A percentile compares a stretch with the other conserved stretches of the same genome.
These are phyloP conservation scores for Protea cynaroides DNA, from an alignment of 164 flowering plant genomes.

Conservation along the genomic window DNA sequence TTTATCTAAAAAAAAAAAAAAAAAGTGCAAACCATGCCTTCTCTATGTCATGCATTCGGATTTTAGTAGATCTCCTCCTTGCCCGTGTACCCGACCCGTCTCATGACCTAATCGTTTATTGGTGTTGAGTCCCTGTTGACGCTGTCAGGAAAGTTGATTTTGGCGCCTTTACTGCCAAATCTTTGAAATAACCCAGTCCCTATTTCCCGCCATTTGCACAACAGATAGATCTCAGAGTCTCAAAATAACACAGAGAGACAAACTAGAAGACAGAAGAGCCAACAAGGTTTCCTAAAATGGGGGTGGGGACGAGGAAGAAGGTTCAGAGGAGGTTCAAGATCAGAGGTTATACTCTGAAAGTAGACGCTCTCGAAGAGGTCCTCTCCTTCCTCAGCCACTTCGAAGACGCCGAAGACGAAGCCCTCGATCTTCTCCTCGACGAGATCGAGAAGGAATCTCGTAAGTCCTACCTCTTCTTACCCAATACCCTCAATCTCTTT, in stretches of 20 bases:
- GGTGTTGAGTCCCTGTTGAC: no score
- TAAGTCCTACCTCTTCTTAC: constrained; percentile 11
- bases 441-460: constrained; percentile 57
- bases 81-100: no score
- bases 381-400: constrained; percentile 52
- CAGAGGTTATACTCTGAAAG: constrained; percentile 62
- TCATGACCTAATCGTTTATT: no score
- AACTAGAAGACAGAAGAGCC: not conserved
- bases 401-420: constrained; percentile 60
- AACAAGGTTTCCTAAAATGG: constrained; percentile 18
- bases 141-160: no score
- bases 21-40: no score
- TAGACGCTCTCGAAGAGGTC: constrained; percentile 66
- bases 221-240: not conserved
- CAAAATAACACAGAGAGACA: not conserved
- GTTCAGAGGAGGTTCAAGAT: constrained; percentile 69
- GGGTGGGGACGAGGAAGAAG: constrained; percentile 41
- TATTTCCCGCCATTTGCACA: constrained; percentile 4
- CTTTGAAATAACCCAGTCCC: no score
- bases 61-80: no score
- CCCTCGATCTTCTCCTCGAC: constrained; percentile 83
- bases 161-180: no score
- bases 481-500: not conserved
- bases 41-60: no score
- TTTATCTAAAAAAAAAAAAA: no score